These are phyloP conservation scores for Citrus glauca DNA, from an alignment of 345 rosid species.

Conservation along the genomic window DNA sequence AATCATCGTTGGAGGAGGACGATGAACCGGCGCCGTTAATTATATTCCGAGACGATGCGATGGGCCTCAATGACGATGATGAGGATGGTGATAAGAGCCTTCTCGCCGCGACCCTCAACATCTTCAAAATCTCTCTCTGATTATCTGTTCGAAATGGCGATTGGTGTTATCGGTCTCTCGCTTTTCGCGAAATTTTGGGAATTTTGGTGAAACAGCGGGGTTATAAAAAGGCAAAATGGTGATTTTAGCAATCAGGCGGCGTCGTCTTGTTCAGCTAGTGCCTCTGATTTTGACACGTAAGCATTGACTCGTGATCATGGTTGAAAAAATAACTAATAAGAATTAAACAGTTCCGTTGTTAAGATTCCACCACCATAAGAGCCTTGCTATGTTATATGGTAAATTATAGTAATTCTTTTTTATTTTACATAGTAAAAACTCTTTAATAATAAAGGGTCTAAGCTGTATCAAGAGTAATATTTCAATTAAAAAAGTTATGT, in stretches of 20 bases:
- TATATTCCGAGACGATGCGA: conserved; percentile 19
- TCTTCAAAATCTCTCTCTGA: conserved; percentile 9
- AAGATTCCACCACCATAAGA: too few species aligned
- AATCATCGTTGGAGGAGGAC: conserved; percentile 16
- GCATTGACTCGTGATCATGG: background rate
- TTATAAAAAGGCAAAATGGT: background rate
- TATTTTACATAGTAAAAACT: too few species aligned
- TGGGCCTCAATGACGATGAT: conserved; percentile 34
- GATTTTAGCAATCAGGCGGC: background rate
- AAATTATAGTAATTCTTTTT: too few species aligned
- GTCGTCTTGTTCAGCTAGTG: background rate
- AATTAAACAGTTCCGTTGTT: too few species aligned
- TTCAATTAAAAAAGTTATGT: too few species aligned
- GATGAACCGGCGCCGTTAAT: conserved; percentile 25
- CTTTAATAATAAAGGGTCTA: too few species aligned
- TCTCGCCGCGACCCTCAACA: conserved; percentile 48
- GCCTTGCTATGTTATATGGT: too few species aligned
- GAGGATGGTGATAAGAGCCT: conserved; percentile 40
- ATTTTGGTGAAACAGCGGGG: background rate
- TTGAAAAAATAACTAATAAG: too few species aligned
- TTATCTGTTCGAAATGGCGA: background rate
- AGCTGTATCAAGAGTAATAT: too few species aligned
- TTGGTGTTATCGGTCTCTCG: background rate
- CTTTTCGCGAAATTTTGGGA: conserved; percentile 10
- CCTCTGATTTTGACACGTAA: conserved; percentile 13